Conservation (phyloP, 208 protist genomes). For the Acanthamoeba healyi region DNA sequence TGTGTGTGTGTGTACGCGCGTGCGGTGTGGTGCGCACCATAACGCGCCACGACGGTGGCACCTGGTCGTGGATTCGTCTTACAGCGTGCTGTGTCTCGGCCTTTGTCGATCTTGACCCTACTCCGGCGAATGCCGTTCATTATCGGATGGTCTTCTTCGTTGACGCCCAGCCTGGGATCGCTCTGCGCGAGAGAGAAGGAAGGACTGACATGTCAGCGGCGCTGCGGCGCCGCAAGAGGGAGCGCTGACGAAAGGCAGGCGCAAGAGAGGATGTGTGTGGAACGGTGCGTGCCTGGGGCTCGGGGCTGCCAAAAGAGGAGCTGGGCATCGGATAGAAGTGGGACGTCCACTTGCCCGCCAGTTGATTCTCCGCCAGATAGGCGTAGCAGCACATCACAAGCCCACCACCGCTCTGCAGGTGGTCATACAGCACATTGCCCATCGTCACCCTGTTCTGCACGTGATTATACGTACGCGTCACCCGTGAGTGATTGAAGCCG, state of each 20-base stretch:
- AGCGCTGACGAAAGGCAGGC: too few relatives aligned
- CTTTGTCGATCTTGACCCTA: not conserved
- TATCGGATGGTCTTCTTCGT: not conserved
- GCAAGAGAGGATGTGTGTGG: too few relatives aligned
- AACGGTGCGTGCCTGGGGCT: not conserved
- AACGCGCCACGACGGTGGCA: not conserved
- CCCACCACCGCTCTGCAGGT: conserved; percentile 32
- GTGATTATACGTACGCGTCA: too few relatives aligned
- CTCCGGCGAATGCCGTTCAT: not conserved
- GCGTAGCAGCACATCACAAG: conserved; percentile 18
- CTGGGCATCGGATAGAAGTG: conserved; percentile 43
- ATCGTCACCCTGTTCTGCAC: not conserved
- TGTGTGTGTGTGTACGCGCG: not conserved
- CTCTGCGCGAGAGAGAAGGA: not conserved
- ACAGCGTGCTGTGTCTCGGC: not conserved
- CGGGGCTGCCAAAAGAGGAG: not conserved
- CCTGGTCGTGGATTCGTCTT: not conserved
- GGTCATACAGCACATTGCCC: not conserved
- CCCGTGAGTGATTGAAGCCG: too few relatives aligned
- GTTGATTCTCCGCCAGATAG: not conserved
- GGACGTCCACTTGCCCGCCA: not conserved
- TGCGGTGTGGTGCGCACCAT: not conserved
- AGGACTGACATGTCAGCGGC: too few relatives aligned
- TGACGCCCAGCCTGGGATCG: not conserved
- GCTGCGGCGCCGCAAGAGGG: too few relatives aligned